Conservation (phyloP, 176 grass and related monocot species). For the Thalia dealbata region DNA sequence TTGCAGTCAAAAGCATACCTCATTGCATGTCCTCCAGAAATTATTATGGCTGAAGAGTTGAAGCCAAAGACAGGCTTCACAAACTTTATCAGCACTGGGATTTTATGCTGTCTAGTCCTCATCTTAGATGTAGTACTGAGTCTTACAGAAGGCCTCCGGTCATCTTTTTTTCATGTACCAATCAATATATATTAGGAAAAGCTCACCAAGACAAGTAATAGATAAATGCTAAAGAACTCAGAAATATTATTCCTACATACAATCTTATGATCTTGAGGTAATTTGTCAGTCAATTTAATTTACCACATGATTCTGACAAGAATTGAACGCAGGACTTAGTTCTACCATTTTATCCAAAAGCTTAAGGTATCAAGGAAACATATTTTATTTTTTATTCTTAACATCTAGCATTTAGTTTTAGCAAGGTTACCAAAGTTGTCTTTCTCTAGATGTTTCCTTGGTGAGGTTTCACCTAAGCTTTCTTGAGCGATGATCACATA, state of each 20-base stretch:
- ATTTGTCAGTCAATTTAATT: no score
- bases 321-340: no score
- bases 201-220: neutral
- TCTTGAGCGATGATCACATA: no score
- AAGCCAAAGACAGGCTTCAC: constrained; percentile 85
- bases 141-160: constrained; percentile 56
- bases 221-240: neutral
- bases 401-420: no score
- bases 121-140: constrained; percentile 40
- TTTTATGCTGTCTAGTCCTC: constrained; percentile 50
- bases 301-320: no score
- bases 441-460: no score
- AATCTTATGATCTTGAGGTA: no score
- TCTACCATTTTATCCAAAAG: no score
- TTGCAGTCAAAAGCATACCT: constrained; percentile 32
- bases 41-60: constrained; percentile 52
- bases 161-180: constrained; percentile 34
- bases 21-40: constrained; percentile 50
- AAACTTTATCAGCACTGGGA: constrained; percentile 72
- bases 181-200: neutral
- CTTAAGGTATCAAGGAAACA: no score
- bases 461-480: no score
- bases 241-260: neutral
- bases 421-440: no score
- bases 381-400: no score